Conservation (phyloP, 768 basidiomycete genomes). For the Rubroboletus satanas region DNA sequence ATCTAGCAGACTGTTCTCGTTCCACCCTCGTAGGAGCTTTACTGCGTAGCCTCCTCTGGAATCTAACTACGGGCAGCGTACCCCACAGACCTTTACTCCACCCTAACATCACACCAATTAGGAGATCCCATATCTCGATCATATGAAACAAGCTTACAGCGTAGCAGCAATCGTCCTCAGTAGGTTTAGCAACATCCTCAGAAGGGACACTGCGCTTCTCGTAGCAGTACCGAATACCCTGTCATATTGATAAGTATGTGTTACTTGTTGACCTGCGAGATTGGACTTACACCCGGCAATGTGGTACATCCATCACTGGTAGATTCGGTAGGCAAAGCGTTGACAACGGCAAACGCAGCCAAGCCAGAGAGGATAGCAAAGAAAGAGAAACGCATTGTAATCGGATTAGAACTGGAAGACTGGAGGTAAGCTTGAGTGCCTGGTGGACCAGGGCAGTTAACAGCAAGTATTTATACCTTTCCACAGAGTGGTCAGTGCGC, state of each 20-base stretch:
- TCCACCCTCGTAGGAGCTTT: background rate
- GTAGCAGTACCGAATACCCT: no score
- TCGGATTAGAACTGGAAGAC: background rate
- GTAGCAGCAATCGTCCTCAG: background rate
- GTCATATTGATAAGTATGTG: no score
- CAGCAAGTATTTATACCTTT: background rate
- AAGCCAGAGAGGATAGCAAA: background rate
- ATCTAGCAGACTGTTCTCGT: background rate
- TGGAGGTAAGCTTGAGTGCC: background rate
- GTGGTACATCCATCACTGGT: no score
- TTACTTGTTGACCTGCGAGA: background rate
- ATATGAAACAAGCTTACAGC: background rate
- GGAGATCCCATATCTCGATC: background rate
- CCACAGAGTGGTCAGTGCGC: background rate
- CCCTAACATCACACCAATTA: background rate
- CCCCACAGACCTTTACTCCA: no score
- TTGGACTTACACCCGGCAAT: background rate
- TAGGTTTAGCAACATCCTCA: background rate
- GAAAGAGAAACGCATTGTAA: background rate
- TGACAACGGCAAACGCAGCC: background rate
- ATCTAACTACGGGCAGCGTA: background rate
- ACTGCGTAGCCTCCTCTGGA: background rate
- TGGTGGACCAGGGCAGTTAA: background rate
- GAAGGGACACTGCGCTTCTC: no score
- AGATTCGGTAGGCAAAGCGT: background rate